phyloP scores from a whole-genome alignment of 306 rosid species.

The Morella rubra region DNA sequence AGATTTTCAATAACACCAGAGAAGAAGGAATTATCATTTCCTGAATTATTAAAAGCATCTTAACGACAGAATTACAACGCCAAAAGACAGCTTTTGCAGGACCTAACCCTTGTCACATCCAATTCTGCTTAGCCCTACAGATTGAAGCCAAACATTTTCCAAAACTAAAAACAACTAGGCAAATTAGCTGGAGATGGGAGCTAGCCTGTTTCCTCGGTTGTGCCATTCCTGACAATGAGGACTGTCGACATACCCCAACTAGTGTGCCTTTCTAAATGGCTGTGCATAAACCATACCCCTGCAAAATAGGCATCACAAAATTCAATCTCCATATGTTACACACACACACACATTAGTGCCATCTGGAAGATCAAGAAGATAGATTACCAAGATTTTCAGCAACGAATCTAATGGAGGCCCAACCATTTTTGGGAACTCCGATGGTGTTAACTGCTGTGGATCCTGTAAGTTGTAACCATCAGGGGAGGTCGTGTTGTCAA shows the following conservation, averaged over 20 bases:
- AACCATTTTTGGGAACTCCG: no score
- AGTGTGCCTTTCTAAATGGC: slow-evolving; percentile 39
- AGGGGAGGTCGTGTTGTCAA: slow-evolving; percentile 4
- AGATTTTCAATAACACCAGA: no score
- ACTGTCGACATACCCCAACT: slow-evolving; percentile 42
- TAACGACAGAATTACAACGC: no score
- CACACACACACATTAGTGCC: background rate
- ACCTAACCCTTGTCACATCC: no score
- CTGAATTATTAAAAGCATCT: no score
- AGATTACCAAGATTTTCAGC: slow-evolving; percentile 30
- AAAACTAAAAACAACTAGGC: slow-evolving; percentile 29
- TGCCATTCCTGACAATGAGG: slow-evolving; percentile 36
- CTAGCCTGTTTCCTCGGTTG: slow-evolving; percentile 14
- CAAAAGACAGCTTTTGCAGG: no score
- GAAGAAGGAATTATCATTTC: no score
- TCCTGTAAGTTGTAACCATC: slow-evolving; percentile 23
- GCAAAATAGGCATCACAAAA: background rate
- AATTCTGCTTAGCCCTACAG: no score
- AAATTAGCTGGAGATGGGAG: slow-evolving; percentile 30
- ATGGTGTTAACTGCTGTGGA: slow-evolving; percentile 19
- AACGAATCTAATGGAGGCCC: slow-evolving; percentile 16
- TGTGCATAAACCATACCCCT: slow-evolving; percentile 51
- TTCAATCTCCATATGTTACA: background rate
- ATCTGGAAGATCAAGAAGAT: background rate
- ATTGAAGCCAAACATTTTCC: background rate